phyloP scores from a whole-genome alignment of 495 filamentous ascomycete genomes.

The Lasiosphaeria miniovina region DNA sequence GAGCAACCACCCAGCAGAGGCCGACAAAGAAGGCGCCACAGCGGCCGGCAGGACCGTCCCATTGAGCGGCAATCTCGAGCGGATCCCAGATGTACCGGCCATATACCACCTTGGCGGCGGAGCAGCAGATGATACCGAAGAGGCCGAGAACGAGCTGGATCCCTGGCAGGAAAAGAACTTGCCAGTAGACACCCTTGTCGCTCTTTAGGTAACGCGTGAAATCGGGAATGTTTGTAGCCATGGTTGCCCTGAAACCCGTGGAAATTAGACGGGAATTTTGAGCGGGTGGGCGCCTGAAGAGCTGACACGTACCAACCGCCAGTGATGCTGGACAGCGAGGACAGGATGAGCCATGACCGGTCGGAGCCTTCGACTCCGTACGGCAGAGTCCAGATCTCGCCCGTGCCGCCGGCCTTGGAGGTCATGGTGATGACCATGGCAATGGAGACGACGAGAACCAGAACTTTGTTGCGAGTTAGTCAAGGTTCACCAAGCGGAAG shows the following conservation, averaged over 20 bases:
- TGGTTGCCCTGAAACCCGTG: conserved; percentile 23
- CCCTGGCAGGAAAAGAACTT: conserved; percentile 54
- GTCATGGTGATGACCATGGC: conserved; percentile 45
- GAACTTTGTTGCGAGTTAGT: conserved; percentile 21
- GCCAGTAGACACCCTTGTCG: conserved; percentile 51
- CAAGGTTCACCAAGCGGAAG: not conserved
- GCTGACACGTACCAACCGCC: conserved; percentile 22
- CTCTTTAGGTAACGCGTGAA: conserved; percentile 57
- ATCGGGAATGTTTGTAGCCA: conserved; percentile 52
- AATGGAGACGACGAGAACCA: conserved; percentile 38
- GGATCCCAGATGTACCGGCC: conserved; percentile 59
- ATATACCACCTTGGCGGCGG: conserved; percentile 52
- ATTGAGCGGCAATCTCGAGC: conserved; percentile 50
- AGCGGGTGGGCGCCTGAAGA: not conserved
- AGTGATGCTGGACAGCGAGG: conserved; percentile 30
- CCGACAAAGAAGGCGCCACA: conserved; percentile 55
- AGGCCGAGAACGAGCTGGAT: conserved; percentile 53
- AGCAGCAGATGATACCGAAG: conserved; percentile 50
- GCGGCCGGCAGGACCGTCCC: conserved; percentile 47
- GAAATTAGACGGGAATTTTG: too few species aligned
- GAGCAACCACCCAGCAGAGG: conserved; percentile 50
- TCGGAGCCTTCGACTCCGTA: conserved; percentile 25
- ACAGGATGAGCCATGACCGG: conserved; percentile 31
- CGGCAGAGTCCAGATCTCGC: conserved; percentile 45
- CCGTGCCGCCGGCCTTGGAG: conserved; percentile 42